Conservation (phyloP, 805 yeast genomes). For the Kazachstania martiniae region DNA sequence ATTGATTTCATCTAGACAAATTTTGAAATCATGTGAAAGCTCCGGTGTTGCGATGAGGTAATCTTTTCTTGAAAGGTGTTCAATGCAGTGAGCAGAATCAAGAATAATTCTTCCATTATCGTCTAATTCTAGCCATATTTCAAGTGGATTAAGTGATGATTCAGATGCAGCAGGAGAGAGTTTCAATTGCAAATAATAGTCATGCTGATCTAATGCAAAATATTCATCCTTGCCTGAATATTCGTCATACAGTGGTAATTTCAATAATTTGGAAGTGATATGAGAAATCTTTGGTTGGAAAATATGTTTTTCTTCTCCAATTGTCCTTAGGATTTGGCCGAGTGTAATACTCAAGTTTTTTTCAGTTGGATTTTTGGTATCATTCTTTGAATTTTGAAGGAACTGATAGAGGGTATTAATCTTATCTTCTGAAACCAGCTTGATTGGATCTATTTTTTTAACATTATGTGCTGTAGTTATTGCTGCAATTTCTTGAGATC, state of each 20-base stretch:
- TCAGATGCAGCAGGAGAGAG: slow-evolving; percentile 16
- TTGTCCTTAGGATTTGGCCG: slow-evolving; percentile 14
- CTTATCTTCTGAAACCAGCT: slow-evolving; percentile 5
- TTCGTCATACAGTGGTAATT: slow-evolving; percentile 14
- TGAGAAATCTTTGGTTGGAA: slow-evolving; percentile 21
- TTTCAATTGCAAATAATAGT: slow-evolving; percentile 23
- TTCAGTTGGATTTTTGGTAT: slow-evolving; percentile 1
- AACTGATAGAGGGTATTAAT: slow-evolving; percentile 13
- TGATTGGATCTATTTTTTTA: not conserved
- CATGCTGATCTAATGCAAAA: slow-evolving; percentile 20
- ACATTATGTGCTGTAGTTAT: too few relatives aligned
- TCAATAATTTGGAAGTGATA: slow-evolving; percentile 13
- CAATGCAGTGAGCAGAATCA: slow-evolving; percentile 15
- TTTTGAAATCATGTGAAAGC: slow-evolving; percentile 17
- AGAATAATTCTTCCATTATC: slow-evolving; percentile 17
- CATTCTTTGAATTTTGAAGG: not conserved
- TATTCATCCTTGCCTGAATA: slow-evolving; percentile 6
- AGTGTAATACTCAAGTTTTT: slow-evolving; percentile 18
- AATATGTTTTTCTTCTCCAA: slow-evolving; percentile 1
- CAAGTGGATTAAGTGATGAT: slow-evolving; percentile 7
- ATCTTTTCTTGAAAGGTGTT: slow-evolving; percentile 12
- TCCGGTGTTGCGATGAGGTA: slow-evolving; percentile 19
- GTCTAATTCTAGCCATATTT: slow-evolving; percentile 24
- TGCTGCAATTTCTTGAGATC: too few relatives aligned
- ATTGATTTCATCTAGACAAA: slow-evolving; percentile 3